phyloP scores from a whole-genome alignment of 805 yeast genomes.

The Ogataea nitratoaversa region DNA sequence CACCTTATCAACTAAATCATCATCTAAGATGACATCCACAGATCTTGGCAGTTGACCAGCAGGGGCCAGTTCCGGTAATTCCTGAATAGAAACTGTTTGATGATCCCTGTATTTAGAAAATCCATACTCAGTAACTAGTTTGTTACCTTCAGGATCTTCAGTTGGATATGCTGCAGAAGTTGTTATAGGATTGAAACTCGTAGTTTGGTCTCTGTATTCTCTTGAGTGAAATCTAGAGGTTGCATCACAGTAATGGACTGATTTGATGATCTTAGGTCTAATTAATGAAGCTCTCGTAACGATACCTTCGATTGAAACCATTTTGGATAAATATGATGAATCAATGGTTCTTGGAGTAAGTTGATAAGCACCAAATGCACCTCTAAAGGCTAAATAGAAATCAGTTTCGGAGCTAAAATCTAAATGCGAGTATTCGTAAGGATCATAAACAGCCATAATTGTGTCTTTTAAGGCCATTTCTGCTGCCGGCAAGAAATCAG shows the following conservation, averaged over 20 bases:
- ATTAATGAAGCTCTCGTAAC: slow-evolving; percentile 91
- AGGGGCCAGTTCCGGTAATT: slow-evolving; percentile 97
- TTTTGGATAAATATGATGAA: slow-evolving; percentile 69
- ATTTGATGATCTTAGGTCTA: slow-evolving; percentile 84
- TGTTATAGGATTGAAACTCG: slow-evolving; percentile 78
- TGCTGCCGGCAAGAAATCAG: slow-evolving; percentile 84
- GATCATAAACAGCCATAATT: slow-evolving; percentile 68
- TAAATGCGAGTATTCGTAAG: slow-evolving; percentile 46
- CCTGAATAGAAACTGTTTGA: slow-evolving; percentile 90
- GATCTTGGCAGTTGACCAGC: slow-evolving; percentile 97
- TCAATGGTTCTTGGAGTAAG: slow-evolving; percentile 85
- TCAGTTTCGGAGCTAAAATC: slow-evolving; percentile 57
- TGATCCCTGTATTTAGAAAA: slow-evolving; percentile 90
- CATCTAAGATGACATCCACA: slow-evolving; percentile 88
- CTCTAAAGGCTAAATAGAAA: slow-evolving; percentile 76
- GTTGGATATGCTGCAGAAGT: slow-evolving; percentile 88
- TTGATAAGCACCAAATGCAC: slow-evolving; percentile 85
- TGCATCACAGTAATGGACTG: slow-evolving; percentile 87
- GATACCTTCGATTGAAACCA: slow-evolving; percentile 90
- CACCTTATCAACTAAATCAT: slow-evolving; percentile 84
- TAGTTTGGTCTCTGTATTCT: slow-evolving; percentile 89
- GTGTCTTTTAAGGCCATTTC: slow-evolving; percentile 82
- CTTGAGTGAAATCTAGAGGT: slow-evolving; percentile 84
- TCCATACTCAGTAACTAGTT: slow-evolving; percentile 87
- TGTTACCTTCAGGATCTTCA: slow-evolving; percentile 88